Base-by-base conservation (phyloP, 768 basidiomycete genomes). In the Trametes cubensis region DNA sequence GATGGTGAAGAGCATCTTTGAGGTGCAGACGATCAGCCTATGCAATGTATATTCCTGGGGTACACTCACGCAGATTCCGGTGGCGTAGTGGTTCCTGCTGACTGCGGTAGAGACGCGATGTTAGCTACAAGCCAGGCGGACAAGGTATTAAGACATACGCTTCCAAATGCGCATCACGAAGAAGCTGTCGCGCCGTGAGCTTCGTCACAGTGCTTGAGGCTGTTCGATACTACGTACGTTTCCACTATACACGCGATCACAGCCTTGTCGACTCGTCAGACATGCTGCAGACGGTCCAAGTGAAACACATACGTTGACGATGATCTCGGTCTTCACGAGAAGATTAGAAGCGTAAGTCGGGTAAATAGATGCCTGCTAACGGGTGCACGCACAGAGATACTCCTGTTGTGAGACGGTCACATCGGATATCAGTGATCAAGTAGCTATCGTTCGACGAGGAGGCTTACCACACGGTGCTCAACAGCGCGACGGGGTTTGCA, bases 101-200 rank as follows among this genome's bases (percentile, higher is more conserved):
- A 55, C 54, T 55, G 15, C 26, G 25, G n/a, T n/a, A n/a, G n/a
- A n/a, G n/a, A n/a, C n/a, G 14, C 2, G 17, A 8, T 42, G 10
- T n/a, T 10, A n/a, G 11, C 14, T 45, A 11, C 44, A n/a, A n/a
- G 44, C 6, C 14, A 6, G 6, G 44, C 7, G 17, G 39, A 40
- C 8, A 40, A 8, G 39, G 39, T n/a, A 15, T 6, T 8, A 45
- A n/a, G 44, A 45, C 54, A 7, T 30, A 55, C 54, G 54, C 42
- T 55, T 55, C 54, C 54, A 55, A 42, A 55, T 55, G 25, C 54
- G 54, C 40, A 55, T 28, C 4, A 55, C 54, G 42, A 55, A 55
- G 54, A 55, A 55, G 6, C 54, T 55, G 17, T 1, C n/a, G n/a
- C n/a, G n/a, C n/a, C n/a, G n/a, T n/a, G n/a, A n/a, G n/a, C n/a